Percentiles rank a stretch among this genome's conserved stretches.
These are phyloP conservation scores for Rhizopogon sp. DNA, from an alignment of 768 basidiomycete genomes.

Conservation along the genomic window DNA sequence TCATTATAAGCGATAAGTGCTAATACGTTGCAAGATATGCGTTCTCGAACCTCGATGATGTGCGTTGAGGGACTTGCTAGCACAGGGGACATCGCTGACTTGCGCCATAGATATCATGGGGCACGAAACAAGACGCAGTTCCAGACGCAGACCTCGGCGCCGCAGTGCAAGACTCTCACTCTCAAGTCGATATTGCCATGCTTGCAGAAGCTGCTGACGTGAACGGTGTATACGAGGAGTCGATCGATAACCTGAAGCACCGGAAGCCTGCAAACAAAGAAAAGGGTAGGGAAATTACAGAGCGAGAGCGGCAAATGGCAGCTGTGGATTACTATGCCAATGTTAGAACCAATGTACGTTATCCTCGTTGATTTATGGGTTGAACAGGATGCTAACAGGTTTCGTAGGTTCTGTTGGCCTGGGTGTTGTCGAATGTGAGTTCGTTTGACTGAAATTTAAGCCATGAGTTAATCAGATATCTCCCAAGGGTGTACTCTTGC, in stretches of 20 bases:
- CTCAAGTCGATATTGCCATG: conserved; percentile 85
- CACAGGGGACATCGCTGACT: background rate
- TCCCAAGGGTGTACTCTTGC: conserved; percentile 62
- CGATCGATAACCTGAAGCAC: conserved; percentile 65
- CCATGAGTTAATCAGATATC: background rate
- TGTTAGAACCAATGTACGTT: conserved; percentile 73
- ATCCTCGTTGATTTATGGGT: background rate
- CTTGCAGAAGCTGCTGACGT: conserved; percentile 77
- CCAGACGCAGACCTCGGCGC: conserved; percentile 77
- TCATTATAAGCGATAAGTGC: conserved; percentile 13
- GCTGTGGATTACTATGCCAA: conserved; percentile 87
- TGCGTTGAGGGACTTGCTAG: conserved; percentile 24
- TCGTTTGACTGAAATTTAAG: background rate
- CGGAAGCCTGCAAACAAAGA: conserved; percentile 39
- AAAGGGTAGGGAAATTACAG: conserved; percentile 26
- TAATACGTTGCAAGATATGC: conserved; percentile 55
- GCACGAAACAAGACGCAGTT: conserved; percentile 85
- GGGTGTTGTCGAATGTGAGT: conserved; percentile 82
- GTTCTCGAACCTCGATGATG: conserved; percentile 82
- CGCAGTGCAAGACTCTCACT: conserved; percentile 74
- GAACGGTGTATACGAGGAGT: conserved; percentile 81
- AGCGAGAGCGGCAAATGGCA: conserved; percentile 63
- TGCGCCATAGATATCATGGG: conserved; percentile 74
- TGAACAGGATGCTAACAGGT: background rate
- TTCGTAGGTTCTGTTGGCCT: conserved; percentile 58